Evolutionary conservation across 106 monocot genomes (phyloP).

Genomic region (Amphibolis antarctica): DNA sequence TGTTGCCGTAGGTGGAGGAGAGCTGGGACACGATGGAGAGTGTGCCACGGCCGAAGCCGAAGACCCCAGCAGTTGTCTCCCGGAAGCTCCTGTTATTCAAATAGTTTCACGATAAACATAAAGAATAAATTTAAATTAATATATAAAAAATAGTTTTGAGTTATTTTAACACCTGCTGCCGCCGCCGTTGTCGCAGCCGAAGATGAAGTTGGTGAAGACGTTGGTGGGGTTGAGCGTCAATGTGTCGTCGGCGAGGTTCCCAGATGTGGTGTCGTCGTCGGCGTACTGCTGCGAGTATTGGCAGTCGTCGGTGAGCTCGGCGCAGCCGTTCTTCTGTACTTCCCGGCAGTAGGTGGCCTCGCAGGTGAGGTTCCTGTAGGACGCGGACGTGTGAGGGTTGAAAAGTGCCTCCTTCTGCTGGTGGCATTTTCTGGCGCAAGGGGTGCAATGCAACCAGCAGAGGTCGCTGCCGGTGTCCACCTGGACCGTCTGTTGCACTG

Average conservation of each 20-base stretch:
- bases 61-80: not conserved
- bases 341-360: no score
- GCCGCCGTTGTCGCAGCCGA: conserved; percentile 12
- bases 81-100: not conserved
- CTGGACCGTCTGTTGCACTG: not conserved
- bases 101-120: no score
- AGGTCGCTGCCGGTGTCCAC: conserved; percentile 18
- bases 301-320: not conserved
- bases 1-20: not conserved
- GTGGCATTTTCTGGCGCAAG: conserved; percentile 2
- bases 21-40: conserved; percentile 10
- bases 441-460: conserved; percentile 10
- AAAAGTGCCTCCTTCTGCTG: not conserved
- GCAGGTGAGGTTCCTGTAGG: conserved; percentile 13
- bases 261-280: not conserved
- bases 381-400: conserved; percentile 2
- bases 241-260: conserved; percentile 7
- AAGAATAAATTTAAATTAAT: no score
- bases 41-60: conserved; percentile 12
- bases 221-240: conserved; percentile 1
- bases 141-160: no score
- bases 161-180: no score
- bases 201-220: not conserved
- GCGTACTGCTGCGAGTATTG: conserved; percentile 7
- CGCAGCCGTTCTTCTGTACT: not conserved